Evolutionary conservation across 2,329 filamentous ascomycete species (phyloP).

Genomic region (Monilinia fructicola): DNA sequence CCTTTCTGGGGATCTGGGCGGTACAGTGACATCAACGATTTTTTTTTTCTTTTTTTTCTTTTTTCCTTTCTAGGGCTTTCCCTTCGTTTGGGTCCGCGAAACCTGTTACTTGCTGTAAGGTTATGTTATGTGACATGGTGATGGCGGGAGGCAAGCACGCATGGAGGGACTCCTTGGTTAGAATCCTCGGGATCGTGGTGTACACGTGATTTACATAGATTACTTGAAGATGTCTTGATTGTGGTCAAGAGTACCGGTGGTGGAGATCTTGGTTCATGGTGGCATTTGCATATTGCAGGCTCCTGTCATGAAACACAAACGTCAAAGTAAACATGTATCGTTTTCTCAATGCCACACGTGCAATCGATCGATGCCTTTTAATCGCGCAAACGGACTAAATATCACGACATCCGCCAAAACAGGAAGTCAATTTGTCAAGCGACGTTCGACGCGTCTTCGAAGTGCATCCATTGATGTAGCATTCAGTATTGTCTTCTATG

Average conservation of each 20-base stretch:
- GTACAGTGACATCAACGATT: background rate
- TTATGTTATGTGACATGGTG: background rate
- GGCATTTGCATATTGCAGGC: background rate
- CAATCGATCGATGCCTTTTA: background rate
- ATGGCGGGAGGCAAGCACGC: background rate
- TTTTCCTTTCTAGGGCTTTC: background rate
- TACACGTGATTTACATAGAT: constrained; percentile 6
- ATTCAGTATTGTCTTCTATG: background rate
- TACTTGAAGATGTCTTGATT: background rate
- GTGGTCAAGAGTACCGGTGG: background rate
- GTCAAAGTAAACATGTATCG: background rate
- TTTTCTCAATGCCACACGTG: background rate
- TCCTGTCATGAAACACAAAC: background rate
- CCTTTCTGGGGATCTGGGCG: background rate
- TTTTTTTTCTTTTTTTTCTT: no score
- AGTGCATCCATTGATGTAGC: background rate
- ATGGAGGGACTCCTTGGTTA: background rate
- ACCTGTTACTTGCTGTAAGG: background rate
- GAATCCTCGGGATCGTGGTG: constrained; percentile 10
- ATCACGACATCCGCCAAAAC: constrained; percentile 33
- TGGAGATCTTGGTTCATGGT: background rate
- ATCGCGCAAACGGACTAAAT: constrained; percentile 19
- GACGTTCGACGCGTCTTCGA: background rate
- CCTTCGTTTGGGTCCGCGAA: constrained; percentile 7
- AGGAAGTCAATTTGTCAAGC: constrained; percentile 26